Conservation (phyloP, 345 rosid genomes). For the Mercurialis annua region DNA sequence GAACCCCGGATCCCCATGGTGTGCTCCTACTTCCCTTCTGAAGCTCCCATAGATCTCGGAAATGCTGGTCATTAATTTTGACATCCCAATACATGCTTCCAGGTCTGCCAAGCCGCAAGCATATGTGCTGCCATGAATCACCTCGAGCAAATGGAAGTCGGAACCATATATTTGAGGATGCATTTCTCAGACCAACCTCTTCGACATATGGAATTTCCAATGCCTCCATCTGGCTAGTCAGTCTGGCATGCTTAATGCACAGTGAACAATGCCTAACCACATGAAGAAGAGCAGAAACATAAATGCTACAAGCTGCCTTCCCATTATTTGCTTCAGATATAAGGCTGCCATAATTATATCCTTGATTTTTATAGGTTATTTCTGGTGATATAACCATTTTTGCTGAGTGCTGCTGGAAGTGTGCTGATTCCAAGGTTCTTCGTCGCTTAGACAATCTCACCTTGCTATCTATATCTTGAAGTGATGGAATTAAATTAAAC, state of each 20-base stretch:
- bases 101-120: constrained; percentile 96
- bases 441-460: constrained; percentile 47
- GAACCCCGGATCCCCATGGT: constrained; percentile 93
- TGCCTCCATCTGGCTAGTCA: constrained; percentile 93
- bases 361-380: constrained; percentile 41
- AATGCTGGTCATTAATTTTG: constrained; percentile 91
- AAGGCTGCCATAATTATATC: constrained; percentile 70
- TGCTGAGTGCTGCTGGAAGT: constrained; percentile 41
- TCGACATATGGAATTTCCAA: constrained; percentile 88
- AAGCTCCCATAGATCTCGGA: constrained; percentile 97
- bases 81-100: constrained; percentile 99
- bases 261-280: constrained; percentile 92
- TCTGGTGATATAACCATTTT: constrained; percentile 39
- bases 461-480: constrained; percentile 49
- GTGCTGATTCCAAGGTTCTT: constrained; percentile 39
- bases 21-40: constrained; percentile 76
- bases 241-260: constrained; percentile 89
- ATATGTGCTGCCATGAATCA: constrained; percentile 87
- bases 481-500: constrained; percentile 75
- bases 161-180: constrained; percentile 93
- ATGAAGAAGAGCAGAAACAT: constrained; percentile 83
- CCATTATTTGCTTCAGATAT: constrained; percentile 95
- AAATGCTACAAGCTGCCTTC: constrained; percentile 73
- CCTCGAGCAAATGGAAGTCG: constrained; percentile 77
- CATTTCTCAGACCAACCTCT: constrained; percentile 69